Evolutionary conservation across 2,329 filamentous ascomycete genomes (phyloP).

Genomic region (Pseudovirgaria hyperparasitica): DNA sequence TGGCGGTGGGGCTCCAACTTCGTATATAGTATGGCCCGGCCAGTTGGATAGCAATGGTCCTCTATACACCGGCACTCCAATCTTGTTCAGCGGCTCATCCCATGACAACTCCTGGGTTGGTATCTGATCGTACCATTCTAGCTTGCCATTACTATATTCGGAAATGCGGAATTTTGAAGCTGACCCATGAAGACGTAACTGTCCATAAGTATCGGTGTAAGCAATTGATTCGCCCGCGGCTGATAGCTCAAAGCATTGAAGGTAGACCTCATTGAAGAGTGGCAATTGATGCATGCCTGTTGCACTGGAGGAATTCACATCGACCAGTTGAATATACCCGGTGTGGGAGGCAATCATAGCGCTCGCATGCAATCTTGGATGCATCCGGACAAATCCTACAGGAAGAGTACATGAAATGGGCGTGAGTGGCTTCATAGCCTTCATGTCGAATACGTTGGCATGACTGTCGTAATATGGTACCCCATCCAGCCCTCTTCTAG

Average conservation of each 20-base stretch:
- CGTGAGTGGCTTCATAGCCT: slow-evolving; percentile 74
- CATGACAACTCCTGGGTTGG: slow-evolving; percentile 54
- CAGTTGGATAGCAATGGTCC: slow-evolving; percentile 79
- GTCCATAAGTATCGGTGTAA: slow-evolving; percentile 64
- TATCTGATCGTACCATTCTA: slow-evolving; percentile 56
- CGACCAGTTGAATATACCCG: slow-evolving; percentile 90
- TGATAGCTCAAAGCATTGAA: slow-evolving; percentile 74
- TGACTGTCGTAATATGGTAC: slow-evolving; percentile 85
- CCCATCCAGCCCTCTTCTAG: slow-evolving; percentile 63
- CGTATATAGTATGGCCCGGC: slow-evolving; percentile 72
- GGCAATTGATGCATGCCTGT: slow-evolving; percentile 77
- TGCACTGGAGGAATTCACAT: slow-evolving; percentile 85
- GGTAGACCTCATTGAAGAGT: slow-evolving; percentile 53
- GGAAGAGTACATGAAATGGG: slow-evolving; percentile 88
- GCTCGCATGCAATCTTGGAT: slow-evolving; percentile 88
- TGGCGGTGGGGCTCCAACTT: slow-evolving; percentile 69
- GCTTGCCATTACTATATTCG: slow-evolving; percentile 62
- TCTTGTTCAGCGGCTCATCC: slow-evolving; percentile 67
- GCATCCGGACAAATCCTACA: slow-evolving; percentile 90
- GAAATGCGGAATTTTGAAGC: slow-evolving; percentile 77
- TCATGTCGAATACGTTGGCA: slow-evolving; percentile 91
- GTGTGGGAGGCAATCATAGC: slow-evolving; percentile 86
- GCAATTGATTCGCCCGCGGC: slow-evolving; percentile 78
- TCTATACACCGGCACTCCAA: slow-evolving; percentile 90
- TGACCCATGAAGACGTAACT: slow-evolving; percentile 80